phyloP scores from a whole-genome alignment of 1,139 yeast species.

The Lodderomyces margitis region DNA sequence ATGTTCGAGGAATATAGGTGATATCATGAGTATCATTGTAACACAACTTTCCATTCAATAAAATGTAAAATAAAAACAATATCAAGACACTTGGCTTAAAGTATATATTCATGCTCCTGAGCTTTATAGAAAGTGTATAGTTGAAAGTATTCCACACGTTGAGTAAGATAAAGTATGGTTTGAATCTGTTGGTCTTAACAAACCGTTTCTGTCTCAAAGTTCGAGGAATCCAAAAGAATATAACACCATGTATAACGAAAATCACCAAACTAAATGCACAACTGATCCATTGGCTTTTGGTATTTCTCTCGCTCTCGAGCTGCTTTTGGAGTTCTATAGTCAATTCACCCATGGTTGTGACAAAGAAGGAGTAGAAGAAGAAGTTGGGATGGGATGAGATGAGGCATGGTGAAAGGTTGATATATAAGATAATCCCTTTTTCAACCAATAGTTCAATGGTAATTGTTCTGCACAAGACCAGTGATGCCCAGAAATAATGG shows the following conservation, averaged over 20 bases:
- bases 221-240: slow-evolving; percentile 44
- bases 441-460: neutral
- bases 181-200: slow-evolving; percentile 13
- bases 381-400: slow-evolving; percentile 1
- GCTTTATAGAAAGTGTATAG: slow-evolving; percentile 18
- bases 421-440: neutral
- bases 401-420: neutral
- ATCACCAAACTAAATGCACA: slow-evolving; percentile 27
- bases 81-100: slow-evolving; percentile 43
- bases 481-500: neutral
- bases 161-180: slow-evolving; percentile 24
- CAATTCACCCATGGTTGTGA: slow-evolving; percentile 6
- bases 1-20: slow-evolving; percentile 36
- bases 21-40: slow-evolving; percentile 34
- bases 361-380: neutral
- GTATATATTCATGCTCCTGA: slow-evolving; percentile 18
- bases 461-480: slow-evolving; percentile 1
- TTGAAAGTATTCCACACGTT: slow-evolving; percentile 31
- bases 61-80: slow-evolving; percentile 25
- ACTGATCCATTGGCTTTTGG: slow-evolving; percentile 36
- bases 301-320: slow-evolving; percentile 37
- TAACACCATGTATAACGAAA: slow-evolving; percentile 36
- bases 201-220: slow-evolving; percentile 17
- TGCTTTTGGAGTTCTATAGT: slow-evolving; percentile 23
- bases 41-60: slow-evolving; percentile 28